Percentiles rank a stretch among this genome's conserved stretches.
Evolutionary conservation across 345 rosid species (phyloP).

Genomic region (Passiflora organensis): DNA sequence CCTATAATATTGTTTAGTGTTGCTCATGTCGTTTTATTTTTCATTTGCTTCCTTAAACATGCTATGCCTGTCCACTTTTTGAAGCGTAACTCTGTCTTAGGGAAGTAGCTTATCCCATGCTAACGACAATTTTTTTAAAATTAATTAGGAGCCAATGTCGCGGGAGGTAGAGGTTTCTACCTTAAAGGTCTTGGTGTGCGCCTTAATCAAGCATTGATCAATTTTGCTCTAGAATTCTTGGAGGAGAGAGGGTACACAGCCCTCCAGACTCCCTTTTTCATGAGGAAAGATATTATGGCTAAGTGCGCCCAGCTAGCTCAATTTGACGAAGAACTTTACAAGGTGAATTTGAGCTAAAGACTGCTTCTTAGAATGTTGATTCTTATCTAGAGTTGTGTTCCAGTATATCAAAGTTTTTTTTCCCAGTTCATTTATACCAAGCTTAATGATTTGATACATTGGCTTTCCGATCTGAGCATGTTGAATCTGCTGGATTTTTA

Average conservation of each 20-base stretch:
- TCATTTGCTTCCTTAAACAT: no score
- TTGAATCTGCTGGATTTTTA: background rate
- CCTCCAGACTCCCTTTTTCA: constrained; percentile 86
- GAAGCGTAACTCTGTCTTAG: background rate
- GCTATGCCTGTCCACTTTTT: no score
- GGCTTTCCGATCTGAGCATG: background rate
- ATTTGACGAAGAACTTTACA: constrained; percentile 93
- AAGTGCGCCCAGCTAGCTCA: constrained; percentile 90
- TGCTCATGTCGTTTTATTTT: no score
- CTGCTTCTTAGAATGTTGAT: background rate
- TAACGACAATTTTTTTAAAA: constrained; percentile 6
- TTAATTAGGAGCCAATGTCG: constrained; percentile 69
- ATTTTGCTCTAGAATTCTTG: constrained; percentile 72
- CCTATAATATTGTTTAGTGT: no score
- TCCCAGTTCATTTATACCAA: background rate
- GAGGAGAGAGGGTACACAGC: constrained; percentile 57
- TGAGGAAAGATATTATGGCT: constrained; percentile 90
- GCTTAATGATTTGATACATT: background rate
- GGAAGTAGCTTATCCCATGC: background rate
- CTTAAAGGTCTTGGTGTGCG: constrained; percentile 79
- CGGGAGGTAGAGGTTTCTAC: constrained; percentile 87
- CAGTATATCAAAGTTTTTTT: background rate
- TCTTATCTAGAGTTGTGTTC: background rate
- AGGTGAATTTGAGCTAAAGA: constrained; percentile 35
- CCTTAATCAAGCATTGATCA: constrained; percentile 87